Evolutionary conservation across 1,284 basidiomycete species (phyloP).

Genomic region (Chondrostereum purpureum): DNA sequence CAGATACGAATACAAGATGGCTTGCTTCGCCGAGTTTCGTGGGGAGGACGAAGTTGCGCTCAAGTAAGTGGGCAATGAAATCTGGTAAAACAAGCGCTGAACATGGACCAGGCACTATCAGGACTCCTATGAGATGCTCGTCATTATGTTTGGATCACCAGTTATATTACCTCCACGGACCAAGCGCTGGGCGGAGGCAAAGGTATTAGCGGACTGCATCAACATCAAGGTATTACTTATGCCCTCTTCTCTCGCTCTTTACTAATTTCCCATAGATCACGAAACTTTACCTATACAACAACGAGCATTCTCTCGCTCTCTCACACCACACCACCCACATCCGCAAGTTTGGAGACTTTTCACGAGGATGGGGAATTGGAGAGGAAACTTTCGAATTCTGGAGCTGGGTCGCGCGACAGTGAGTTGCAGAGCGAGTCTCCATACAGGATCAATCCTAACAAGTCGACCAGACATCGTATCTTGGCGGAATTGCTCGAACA

Average conservation of each 20-base stretch:
- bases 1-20: constrained; percentile 96
- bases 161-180: constrained; percentile 85
- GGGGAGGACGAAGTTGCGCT: constrained; percentile 86
- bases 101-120: constrained; percentile 70
- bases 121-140: constrained; percentile 77
- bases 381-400: constrained; percentile 96
- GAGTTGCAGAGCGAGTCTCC: constrained; percentile 32
- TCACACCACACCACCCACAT: constrained; percentile 81
- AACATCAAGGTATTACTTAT: constrained; percentile 67
- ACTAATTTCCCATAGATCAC: constrained; percentile 53
- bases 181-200: constrained; percentile 97
- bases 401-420: constrained; percentile 95
- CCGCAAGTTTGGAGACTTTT: constrained; percentile 81
- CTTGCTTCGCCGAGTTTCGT: constrained; percentile 90
- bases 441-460: not conserved
- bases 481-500: constrained; percentile 85
- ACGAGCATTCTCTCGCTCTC: constrained; percentile 72
- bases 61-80: constrained; percentile 44
- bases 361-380: constrained; percentile 93
- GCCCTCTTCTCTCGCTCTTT: constrained; percentile 2
- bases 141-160: constrained; percentile 84
- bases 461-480: constrained; percentile 74
- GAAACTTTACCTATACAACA: constrained; percentile 85
- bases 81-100: constrained; percentile 13
- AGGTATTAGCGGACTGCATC: constrained; percentile 90